Base-by-base conservation (phyloP, 2,329 filamentous ascomycete species). In the Colletotrichum sp. region DNA sequence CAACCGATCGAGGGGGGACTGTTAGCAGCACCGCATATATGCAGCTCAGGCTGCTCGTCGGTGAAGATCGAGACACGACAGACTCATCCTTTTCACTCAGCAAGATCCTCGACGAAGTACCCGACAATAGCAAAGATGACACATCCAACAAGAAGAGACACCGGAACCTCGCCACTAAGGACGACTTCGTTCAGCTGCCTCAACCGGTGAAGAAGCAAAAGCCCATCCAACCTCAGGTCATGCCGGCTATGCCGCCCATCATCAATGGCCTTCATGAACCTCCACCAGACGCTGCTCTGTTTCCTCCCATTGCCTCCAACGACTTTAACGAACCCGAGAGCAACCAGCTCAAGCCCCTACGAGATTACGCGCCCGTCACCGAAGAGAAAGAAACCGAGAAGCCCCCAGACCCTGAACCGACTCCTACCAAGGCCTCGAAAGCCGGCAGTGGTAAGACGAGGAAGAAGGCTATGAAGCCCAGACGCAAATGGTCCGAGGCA, bases 151-250 rank as follows among this genome's bases (percentile, higher is more conserved):
- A 92, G 84, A 93, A 92, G 82, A 86, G 91, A n/a, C 86, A 86
- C 34, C 84, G 88, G 66, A 83, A 84, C 9, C 81, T 88, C 59
- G 84, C 87, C 32, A 85, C 84, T 72, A 92, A 92, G 78, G 92
- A 93, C 73, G 91, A 93, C 77, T 91, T 92, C 77, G 88, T 92
- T 49, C 91, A 93, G 80, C 85, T 93, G 18, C 92, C 92, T 1
- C 91, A 93, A 80, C 92, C 91, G 5, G 86, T 91, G 64, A 93
- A 93, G 85, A 93, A 93, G 80, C 91, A 92, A 79, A 93, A 91
- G 81, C 89, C 91, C 5, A 86, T 88, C 15, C 88, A 90, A 77
- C 89, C 91, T 79, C 85, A 88, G 7, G 69, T 76, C 26, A 77
- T 78, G 71, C 88, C 84, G 12, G 85, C 89, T 66, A 90, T 92